Base-by-base conservation (phyloP, 1,284 basidiomycete species). In the Puccinia polysora region DNA sequence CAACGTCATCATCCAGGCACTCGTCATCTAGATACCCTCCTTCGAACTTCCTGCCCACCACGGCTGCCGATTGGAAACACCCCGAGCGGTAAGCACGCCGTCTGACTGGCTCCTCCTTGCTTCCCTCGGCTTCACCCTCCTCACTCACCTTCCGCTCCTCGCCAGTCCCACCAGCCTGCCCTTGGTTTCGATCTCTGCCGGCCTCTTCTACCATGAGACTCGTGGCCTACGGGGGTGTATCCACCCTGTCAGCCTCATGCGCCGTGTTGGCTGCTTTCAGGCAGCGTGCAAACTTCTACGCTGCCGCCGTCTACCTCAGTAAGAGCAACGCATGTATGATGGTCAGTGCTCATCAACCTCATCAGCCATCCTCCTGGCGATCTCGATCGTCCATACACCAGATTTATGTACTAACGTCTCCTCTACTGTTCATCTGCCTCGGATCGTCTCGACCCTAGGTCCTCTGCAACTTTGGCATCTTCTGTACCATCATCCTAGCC, bases 221-320 rank as follows among this genome's bases (percentile, higher is more conserved):
- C 43, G 23, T 59, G 30, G 68, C 56, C 38, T 70, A 70, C 43
- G 68, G 68, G 23, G 68, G 43, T 40, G 58, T 40, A 28, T 70
- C 68, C 23, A 62, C 58, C 34, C 68, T 70, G n/a, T 52, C 58
- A 15, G 56, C 68, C 36, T 52, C 62, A 34, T 75, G 40, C 40
- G 75, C 76, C 25, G 83, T 95, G 71, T 82, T 84, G 63, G 89
- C 88, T 79, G 93, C 93, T 4, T 85, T 94, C 76, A 84, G 86
- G 77, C 88, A 85, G 71, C 86, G 96, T 76, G 88, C 88, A 77
- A 97, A 96, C 82, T 97, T 96, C 82, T 98, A 95, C 78, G 88
- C 92, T 14, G 89, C 96, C 4, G 86, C 90, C 12, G 91, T 97
- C 1, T 89, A 89, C 78, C 84, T 99, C n/a, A 90, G 91, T 4